These are phyloP conservation scores for Ceriops decandra DNA, from an alignment of 345 rosid genomes.

Conservation along the genomic window DNA sequence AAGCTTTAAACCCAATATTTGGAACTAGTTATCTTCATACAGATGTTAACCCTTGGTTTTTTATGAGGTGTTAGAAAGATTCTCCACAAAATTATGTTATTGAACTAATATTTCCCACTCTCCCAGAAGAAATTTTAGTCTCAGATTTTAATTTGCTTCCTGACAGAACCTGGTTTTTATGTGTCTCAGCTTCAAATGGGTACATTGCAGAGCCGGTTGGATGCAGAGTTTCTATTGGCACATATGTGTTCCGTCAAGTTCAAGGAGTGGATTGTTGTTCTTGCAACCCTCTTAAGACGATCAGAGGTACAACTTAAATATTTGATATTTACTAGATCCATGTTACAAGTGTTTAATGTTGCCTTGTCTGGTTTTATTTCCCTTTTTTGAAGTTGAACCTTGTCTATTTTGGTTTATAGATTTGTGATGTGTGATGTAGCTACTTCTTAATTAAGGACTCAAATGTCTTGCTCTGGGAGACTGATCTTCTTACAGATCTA, in stretches of 20 bases:
- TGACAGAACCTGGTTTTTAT: conserved; percentile 7
- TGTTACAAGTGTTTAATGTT: not conserved
- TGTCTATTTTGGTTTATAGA: not conserved
- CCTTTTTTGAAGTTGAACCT: not conserved
- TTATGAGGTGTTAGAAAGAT: not conserved
- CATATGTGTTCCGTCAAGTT: conserved; percentile 99
- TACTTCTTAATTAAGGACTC: not conserved
- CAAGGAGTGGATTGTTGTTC: conserved; percentile 98
- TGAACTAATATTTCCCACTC: not conserved
- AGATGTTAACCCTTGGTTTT: not conserved
- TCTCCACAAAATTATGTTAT: not conserved
- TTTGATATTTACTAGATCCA: not conserved
- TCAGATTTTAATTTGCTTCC: not conserved
- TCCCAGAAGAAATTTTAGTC: not conserved
- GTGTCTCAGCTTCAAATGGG: conserved; percentile 83
- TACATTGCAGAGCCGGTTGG: conserved; percentile 84
- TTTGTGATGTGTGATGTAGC: not conserved
- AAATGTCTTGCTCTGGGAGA: not conserved
- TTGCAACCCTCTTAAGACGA: conserved; percentile 86
- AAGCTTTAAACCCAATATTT: not conserved
- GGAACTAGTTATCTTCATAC: not conserved
- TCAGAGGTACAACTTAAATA: conserved; percentile 57
- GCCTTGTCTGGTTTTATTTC: not conserved
- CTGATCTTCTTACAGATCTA: not conserved
- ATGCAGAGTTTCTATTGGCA: conserved; percentile 93